Base-by-base conservation (phyloP, 768 basidiomycete genomes). In the Lactarius psammicola region DNA sequence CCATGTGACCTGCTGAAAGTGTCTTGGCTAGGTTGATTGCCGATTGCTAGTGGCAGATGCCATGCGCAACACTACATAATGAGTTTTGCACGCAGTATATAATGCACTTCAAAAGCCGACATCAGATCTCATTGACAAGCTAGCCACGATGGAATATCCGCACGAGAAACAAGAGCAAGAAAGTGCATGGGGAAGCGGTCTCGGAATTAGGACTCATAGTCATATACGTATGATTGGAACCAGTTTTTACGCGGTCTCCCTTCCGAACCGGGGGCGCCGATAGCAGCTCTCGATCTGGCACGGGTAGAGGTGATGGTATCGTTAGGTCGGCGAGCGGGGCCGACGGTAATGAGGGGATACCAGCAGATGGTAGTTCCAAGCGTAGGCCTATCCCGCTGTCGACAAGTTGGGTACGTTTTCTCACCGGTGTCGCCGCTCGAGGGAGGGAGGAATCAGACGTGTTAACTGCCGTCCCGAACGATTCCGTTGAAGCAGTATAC, bases 11-110 rank as follows among this genome's bases (percentile, higher is more conserved):
- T 2, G 9, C 23, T 26, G 23, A 6, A 49, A 49, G 23, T 15
- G 49, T 26, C n/a, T 49, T 26, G 23, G 23, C n/a, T 13, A 46
- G 44, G 46, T 2, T 26, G 46, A 26, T 26, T 5, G 46, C 11
- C 13, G 9, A n/a, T 3, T 44, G 42, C 42, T 6, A 40, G 17
- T 78, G 78, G 17, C 17, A 40, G 38, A 40, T 18, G 15, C 38
- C 38, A 1, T 7, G 13, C 38, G 38, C 38, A 5, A 40, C 38
- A 40, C 17, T 40, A 40, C 17, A 40, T 40, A 38, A 38, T 6
- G 17, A 40, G 1, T 18, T 15, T 38, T 38, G 13, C 36, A 38
- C 0, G 10, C 36, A 40, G 38, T 36, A n/a, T n/a, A n/a, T n/a
- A 36, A 36, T 18, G 38, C 15, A 40, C 4, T 36, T 4, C 36